A percentile compares a stretch with the other conserved stretches of the same genome.
phyloP scores from a whole-genome alignment of 352 stramenopile genomes.

The Halophytophthora batemanensis region DNA sequence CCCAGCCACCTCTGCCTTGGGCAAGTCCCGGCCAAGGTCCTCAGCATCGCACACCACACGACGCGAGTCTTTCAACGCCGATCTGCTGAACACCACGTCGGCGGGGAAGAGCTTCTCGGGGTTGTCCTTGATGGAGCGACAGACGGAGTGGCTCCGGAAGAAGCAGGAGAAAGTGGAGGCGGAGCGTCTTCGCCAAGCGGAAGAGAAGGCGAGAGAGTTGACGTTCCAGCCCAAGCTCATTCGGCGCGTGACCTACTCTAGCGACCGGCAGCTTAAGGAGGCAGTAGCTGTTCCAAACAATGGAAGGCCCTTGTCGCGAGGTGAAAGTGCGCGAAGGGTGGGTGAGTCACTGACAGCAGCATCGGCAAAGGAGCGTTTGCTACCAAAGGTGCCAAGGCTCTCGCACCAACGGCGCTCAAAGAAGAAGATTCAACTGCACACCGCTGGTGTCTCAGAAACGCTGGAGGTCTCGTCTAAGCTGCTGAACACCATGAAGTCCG shows the following conservation, averaged over 20 bases:
- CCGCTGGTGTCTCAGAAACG: conserved; percentile 31
- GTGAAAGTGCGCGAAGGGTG: conserved; percentile 23
- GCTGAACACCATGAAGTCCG: conserved; percentile 63
- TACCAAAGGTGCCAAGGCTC: conserved; percentile 37
- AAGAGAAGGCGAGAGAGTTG: conserved; percentile 75
- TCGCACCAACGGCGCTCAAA: conserved; percentile 22
- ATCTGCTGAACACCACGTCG: conserved; percentile 3
- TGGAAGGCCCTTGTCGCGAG: conserved; percentile 15
- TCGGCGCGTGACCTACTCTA: conserved; percentile 51
- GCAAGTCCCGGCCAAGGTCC: conserved; percentile 19
- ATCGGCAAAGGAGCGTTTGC: conserved; percentile 28
- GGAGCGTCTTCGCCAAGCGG: conserved; percentile 56
- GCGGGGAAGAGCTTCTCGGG: conserved; percentile 47
- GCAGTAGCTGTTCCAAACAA: conserved; percentile 2
- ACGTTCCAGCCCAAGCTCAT: conserved; percentile 85
- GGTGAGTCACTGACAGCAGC: conserved; percentile 8
- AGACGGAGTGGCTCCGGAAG: conserved; percentile 74
- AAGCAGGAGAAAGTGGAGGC: conserved; percentile 75
- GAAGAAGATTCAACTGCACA: conserved; percentile 38
- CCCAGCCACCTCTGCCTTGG: not conserved
- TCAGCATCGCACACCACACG: conserved; percentile 18
- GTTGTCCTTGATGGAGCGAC: conserved; percentile 77
- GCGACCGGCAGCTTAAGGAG: conserved; percentile 39
- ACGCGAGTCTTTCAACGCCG: conserved; percentile 7
- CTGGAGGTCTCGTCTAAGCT: conserved; percentile 65